Percentiles rank a stretch among this genome's conserved stretches.
Conservation (phyloP, 495 filamentous ascomycete species). For the Amorphotheca resinae region DNA sequence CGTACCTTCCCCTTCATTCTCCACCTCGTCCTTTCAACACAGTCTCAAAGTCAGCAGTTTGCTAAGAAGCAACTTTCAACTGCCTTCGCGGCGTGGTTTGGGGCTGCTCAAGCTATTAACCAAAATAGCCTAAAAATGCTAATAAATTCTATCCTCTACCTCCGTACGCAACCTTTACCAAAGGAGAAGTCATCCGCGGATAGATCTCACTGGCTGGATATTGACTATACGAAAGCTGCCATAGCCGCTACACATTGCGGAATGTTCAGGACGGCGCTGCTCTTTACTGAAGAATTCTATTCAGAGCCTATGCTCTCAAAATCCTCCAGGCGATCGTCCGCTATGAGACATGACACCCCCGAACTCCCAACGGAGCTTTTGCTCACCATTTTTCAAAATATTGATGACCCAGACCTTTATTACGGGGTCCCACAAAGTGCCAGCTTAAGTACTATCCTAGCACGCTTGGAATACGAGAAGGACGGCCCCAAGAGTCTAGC, state of each 20-base stretch:
- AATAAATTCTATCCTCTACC: conserved; percentile 72
- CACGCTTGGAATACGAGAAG: conserved; percentile 80
- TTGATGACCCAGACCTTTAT: conserved; percentile 91
- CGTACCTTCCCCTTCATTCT: conserved; percentile 66
- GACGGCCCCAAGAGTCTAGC: conserved; percentile 80
- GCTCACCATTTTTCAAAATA: conserved; percentile 70
- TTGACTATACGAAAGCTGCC: conserved; percentile 62
- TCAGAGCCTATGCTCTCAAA: conserved; percentile 33
- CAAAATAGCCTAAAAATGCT: conserved; percentile 45
- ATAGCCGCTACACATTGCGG: conserved; percentile 67
- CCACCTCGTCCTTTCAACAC: conserved; percentile 57
- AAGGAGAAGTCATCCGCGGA: conserved; percentile 66
- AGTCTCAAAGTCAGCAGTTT: conserved; percentile 33
- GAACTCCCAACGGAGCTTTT: conserved; percentile 48
- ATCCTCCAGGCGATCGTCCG: conserved; percentile 54
- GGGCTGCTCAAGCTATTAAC: conserved; percentile 24
- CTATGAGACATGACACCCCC: conserved; percentile 28
- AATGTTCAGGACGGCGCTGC: conserved; percentile 73
- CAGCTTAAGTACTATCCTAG: conserved; percentile 61
- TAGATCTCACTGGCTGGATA: conserved; percentile 71
- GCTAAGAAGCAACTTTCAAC: conserved; percentile 36
- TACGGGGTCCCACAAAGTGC: conserved; percentile 82
- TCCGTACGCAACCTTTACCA: conserved; percentile 67
- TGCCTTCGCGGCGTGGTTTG: conserved; percentile 38
- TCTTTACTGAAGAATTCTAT: conserved; percentile 65